Evolutionary conservation across 495 filamentous ascomycete species (phyloP), one percentile per base, ranked within the genome.

Genomic region (Amphirosellinia nigrospora): DNA sequence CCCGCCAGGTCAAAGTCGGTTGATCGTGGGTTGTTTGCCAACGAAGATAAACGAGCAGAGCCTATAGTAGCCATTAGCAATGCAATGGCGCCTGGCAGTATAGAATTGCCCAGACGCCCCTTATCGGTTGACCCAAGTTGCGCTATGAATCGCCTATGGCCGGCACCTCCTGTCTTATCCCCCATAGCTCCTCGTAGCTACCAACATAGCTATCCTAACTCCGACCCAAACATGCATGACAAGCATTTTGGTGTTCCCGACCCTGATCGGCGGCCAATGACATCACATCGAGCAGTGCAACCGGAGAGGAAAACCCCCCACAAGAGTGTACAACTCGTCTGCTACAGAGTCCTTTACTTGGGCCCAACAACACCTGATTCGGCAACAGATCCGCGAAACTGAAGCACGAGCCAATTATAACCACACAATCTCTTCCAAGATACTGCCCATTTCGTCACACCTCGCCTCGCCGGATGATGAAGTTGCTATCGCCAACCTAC

Each of bases 1-100:
- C 59, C 71, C 62, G 75, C 77, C 36, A 77, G 86, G 68, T 81
- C 88, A 11, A 82, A 83, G 19, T 89, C 89, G 1, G 85, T 87
- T 16, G 89, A 92, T 64, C 76, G 87, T 26, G 83, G 82, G 2
- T 74, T 88, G 32, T 81, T 89, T 55, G 85, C 84, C 19, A 84
- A 79, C 68, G 78, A 74, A 58, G 88, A 92, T 67, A 88, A 87
- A 71, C 89, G 87, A 72, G 87, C 89, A 26, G 90, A 89, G 68
- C 85, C 92, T 16, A 89, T 84, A 71, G 81, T 91, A 23, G 86
- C 88, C 26, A 72, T 91, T 52, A 92, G 86, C 70, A 87, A 84
- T 36, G 85, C 88, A 5, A 80, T 89, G 50, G 90, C 89, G 1
- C 83, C 87, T n/a, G 90, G 90, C 8, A 88, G 85, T 66, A 78